A percentile compares a stretch with the other conserved stretches of the same genome.
Evolutionary conservation across 164 flowering plant genomes (phyloP).

Genomic region (Umbilicus rupestris): DNA sequence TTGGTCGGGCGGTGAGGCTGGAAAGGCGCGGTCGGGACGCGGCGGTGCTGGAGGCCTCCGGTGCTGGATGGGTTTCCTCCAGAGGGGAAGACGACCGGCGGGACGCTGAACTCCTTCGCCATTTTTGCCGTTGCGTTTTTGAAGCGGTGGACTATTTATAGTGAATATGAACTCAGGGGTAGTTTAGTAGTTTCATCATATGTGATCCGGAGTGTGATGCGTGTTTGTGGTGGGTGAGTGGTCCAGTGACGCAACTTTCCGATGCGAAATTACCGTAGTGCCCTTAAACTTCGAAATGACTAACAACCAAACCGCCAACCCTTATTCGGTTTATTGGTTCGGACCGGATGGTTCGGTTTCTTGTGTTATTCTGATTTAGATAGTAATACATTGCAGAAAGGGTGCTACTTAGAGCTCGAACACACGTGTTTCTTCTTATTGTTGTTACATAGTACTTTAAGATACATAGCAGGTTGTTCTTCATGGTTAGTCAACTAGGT

Average conservation of each 20-base stretch:
- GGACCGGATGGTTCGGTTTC: too few relatives aligned
- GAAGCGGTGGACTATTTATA: background rate
- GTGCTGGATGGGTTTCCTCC: constrained; percentile 32
- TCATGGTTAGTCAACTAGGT: background rate
- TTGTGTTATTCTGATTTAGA: too few relatives aligned
- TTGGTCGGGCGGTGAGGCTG: constrained; percentile 45
- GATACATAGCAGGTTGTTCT: too few relatives aligned
- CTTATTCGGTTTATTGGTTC: too few relatives aligned
- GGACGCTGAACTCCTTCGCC: constrained; percentile 56
- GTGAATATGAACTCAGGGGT: background rate
- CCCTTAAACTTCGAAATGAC: background rate
- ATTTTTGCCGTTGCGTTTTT: constrained; percentile 14
- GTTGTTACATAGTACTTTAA: too few relatives aligned
- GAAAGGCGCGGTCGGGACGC: constrained; percentile 56
- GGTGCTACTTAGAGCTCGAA: too few relatives aligned
- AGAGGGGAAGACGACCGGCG: constrained; percentile 73
- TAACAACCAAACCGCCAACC: too few relatives aligned
- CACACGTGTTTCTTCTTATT: too few relatives aligned
- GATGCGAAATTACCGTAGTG: background rate
- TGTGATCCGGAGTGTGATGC: background rate
- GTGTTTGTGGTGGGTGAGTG: background rate
- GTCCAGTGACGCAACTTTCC: background rate
- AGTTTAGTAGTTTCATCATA: too few relatives aligned
- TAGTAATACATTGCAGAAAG: too few relatives aligned
- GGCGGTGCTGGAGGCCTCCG: constrained; percentile 35